phyloP scores from a whole-genome alignment of 78 protist genomes.

The Dictyostelium citrinum region DNA sequence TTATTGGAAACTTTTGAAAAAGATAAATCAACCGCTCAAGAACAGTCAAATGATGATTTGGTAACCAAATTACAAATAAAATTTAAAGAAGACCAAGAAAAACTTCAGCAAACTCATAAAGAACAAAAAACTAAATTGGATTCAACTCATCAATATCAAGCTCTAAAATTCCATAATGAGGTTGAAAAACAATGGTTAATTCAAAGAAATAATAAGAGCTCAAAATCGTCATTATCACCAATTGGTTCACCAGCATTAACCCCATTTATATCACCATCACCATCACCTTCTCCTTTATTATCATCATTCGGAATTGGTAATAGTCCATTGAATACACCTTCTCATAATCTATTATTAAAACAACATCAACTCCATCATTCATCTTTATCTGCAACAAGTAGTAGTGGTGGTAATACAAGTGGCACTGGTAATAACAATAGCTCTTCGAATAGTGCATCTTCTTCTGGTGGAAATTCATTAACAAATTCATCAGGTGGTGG shows the following conservation, averaged over 20 bases:
- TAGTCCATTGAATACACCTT: constrained; percentile 16
- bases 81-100: constrained; percentile 42
- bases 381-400: not conserved
- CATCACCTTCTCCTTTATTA: constrained; percentile 67
- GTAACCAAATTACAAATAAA: not conserved
- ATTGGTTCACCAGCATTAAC: constrained; percentile 55
- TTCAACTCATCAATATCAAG: constrained; percentile 35
- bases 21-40: not conserved
- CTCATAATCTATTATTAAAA: not conserved
- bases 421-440: too few species aligned
- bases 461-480: not conserved
- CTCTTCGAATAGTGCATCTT: not conserved
- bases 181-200: constrained; percentile 54
- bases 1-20: constrained; percentile 32
- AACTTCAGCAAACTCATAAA: constrained; percentile 28
- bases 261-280: constrained; percentile 71
- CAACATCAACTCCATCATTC: constrained; percentile 4
- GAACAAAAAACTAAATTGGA: constrained; percentile 40
- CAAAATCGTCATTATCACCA: constrained; percentile 17
- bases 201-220: not conserved
- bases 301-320: not conserved
- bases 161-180: constrained; percentile 26
- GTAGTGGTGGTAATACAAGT: not conserved
- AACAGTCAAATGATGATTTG: not conserved
- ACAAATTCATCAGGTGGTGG: not conserved